Evolutionary conservation across 441 rosid species (phyloP).

Genomic region (Gossypium aridum): DNA sequence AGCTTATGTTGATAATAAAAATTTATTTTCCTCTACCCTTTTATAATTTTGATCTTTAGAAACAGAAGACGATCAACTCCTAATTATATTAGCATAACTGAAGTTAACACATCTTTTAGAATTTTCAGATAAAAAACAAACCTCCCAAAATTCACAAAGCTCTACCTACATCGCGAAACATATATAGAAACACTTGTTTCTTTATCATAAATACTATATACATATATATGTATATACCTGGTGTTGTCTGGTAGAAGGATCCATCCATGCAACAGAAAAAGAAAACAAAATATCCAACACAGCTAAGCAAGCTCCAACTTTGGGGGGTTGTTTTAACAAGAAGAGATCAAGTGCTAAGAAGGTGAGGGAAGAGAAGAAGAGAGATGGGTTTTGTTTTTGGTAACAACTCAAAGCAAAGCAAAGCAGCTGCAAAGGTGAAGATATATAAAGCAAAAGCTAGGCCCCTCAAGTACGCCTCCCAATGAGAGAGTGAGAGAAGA

Average conservation of each 20-base stretch:
- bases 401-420: slow-evolving; percentile 13
- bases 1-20: not conserved
- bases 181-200: not conserved
- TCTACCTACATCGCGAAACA: not conserved
- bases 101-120: not conserved
- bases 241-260: slow-evolving; percentile 43
- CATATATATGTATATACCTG: slow-evolving; percentile 29
- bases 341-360: not conserved
- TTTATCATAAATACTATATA: not conserved
- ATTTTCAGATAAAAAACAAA: not conserved
- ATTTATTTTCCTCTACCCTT: not conserved
- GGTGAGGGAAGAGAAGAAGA: slow-evolving; percentile 2
- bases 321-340: not conserved
- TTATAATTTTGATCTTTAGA: not conserved
- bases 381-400: not conserved
- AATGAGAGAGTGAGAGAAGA: not conserved
- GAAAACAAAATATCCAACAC: not conserved
- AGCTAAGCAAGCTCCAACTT: not conserved
- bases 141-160: not conserved
- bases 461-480: not conserved
- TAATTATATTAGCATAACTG: not conserved
- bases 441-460: slow-evolving; percentile 18
- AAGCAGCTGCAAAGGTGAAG: not conserved
- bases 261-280: slow-evolving; percentile 44
- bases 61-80: not conserved